Percentiles rank a stretch among this genome's conserved stretches.
phyloP scores from a whole-genome alignment of 2,329 filamentous ascomycete genomes.

The Elsinoe arachidis region DNA sequence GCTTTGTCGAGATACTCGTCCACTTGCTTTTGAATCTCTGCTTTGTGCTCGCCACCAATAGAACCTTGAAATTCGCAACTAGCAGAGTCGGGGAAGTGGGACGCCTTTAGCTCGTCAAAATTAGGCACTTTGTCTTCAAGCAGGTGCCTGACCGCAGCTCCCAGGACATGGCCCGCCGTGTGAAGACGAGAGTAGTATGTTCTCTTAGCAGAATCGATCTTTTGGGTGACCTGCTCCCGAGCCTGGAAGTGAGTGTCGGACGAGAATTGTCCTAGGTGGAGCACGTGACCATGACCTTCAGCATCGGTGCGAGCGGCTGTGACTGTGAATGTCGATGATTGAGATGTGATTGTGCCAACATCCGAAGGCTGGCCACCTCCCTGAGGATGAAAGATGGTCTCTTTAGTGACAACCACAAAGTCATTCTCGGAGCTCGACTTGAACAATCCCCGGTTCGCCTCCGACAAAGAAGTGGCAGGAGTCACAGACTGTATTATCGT shows the following conservation, averaged over 20 bases:
- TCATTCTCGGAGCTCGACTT: constrained; percentile 14
- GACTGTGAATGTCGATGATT: constrained; percentile 14
- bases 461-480: constrained; percentile 8
- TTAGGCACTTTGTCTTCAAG: constrained; percentile 43
- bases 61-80: constrained; percentile 59
- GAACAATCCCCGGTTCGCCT: constrained; percentile 13
- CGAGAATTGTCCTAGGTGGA: constrained; percentile 18
- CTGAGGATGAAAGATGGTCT: constrained; percentile 20
- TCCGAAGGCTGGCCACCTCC: constrained; percentile 20
- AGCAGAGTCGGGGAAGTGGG: constrained; percentile 60
- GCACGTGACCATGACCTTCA: constrained; percentile 12
- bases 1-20: constrained; percentile 49
- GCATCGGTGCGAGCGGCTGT: constrained; percentile 16
- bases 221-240: constrained; percentile 40
- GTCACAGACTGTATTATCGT: constrained; percentile 1
- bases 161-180: constrained; percentile 65
- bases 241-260: constrained; percentile 1
- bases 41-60: constrained; percentile 57
- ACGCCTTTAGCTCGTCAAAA: constrained; percentile 62
- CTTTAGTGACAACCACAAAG: constrained; percentile 13
- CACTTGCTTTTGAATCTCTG: constrained; percentile 51
- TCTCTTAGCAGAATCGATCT: constrained; percentile 53
- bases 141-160: constrained; percentile 55
- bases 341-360: constrained; percentile 14
- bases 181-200: constrained; percentile 59